These are phyloP conservation scores for Saccharum spontaneum DNA, from an alignment of 176 grass and related monocot genomes.

Conservation along the genomic window DNA sequence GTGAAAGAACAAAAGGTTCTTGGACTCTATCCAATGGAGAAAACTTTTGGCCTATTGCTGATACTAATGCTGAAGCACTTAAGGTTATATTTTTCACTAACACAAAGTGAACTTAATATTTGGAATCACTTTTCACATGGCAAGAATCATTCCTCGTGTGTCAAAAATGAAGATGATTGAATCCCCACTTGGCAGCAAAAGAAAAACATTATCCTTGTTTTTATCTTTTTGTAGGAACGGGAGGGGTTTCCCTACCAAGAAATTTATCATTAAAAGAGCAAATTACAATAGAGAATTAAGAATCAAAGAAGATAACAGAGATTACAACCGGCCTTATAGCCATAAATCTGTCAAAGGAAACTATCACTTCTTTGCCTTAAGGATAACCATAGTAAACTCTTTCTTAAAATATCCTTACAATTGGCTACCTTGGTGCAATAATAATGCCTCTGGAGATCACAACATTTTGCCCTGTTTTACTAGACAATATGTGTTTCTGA, in stretches of 20 bases:
- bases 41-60: constrained; percentile 35
- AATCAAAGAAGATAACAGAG: not conserved
- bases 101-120: not conserved
- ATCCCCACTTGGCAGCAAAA: not conserved
- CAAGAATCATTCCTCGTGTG: not conserved
- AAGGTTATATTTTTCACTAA: constrained; percentile 25
- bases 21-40: constrained; percentile 43
- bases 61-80: constrained; percentile 37
- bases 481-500: not conserved
- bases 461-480: not conserved
- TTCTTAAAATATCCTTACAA: not conserved
- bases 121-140: not conserved
- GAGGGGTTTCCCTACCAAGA: not conserved
- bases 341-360: not conserved
- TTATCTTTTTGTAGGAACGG: not conserved
- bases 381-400: not conserved
- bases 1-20: constrained; percentile 34
- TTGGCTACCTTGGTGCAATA: not conserved
- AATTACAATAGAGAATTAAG: not conserved
- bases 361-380: not conserved
- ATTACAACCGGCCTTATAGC: not conserved
- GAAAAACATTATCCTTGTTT: not conserved
- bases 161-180: not conserved
- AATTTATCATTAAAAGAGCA: not conserved
- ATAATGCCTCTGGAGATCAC: not conserved